These are phyloP conservation scores for Pleochaeta shiraiana DNA, from an alignment of 2,329 filamentous ascomycete genomes.

Conservation along the genomic window DNA sequence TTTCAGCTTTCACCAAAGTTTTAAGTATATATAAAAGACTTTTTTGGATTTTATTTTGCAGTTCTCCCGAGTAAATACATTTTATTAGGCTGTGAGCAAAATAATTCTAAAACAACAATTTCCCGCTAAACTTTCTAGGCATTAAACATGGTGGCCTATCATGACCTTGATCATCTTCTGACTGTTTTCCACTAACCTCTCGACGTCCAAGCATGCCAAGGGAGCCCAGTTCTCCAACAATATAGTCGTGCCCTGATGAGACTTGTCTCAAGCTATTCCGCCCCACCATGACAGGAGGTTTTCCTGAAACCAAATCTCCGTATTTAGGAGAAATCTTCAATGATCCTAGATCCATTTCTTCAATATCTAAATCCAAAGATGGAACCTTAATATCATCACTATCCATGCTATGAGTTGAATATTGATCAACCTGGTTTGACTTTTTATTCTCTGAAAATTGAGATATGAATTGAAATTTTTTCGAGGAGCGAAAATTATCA, in stretches of 20 bases:
- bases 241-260: conserved; percentile 34
- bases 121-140: conserved; percentile 21
- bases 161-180: conserved; percentile 36
- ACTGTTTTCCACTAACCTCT: conserved; percentile 51
- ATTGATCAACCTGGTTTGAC: background rate
- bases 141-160: conserved; percentile 15
- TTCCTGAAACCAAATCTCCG: conserved; percentile 30
- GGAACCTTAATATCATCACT: conserved; percentile 19
- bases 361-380: conserved; percentile 22
- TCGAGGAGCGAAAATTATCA: background rate
- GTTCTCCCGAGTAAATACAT: no score
- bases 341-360: background rate
- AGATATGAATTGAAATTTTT: background rate
- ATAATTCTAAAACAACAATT: background rate
- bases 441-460: background rate
- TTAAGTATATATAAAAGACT: no score
- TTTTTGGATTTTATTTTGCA: no score
- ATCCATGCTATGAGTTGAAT: conserved; percentile 20
- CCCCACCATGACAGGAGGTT: conserved; percentile 31
- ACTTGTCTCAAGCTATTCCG: conserved; percentile 24
- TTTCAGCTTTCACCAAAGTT: no score
- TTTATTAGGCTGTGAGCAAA: no score
- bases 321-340: conserved; percentile 19
- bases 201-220: conserved; percentile 20
- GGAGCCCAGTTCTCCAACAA: background rate